Conservation (phyloP, 495 filamentous ascomycete genomes). For the Podospora pseudocomata region DNA sequence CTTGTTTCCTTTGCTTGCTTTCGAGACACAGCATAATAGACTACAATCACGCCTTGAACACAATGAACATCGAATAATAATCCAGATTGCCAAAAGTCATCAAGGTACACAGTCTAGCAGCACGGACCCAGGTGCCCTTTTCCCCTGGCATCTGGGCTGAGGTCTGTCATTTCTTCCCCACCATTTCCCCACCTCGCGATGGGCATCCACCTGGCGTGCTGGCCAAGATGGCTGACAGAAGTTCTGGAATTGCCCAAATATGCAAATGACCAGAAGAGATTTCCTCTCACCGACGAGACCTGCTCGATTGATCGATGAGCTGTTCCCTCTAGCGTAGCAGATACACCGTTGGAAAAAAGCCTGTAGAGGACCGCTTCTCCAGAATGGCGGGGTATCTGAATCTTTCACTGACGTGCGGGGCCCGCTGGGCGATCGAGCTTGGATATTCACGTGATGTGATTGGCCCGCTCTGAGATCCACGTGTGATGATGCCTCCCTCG, state of each 20-base stretch:
- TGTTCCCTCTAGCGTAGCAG: not conserved
- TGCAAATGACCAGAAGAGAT: conserved; percentile 18
- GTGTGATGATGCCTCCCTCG: not conserved
- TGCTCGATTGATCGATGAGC: not conserved
- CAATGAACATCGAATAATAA: not conserved
- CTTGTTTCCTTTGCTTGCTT: not conserved
- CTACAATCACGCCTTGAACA: not conserved
- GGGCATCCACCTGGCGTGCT: conserved; percentile 1
- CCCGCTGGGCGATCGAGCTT: not conserved
- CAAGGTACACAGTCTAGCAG: conserved; percentile 7
- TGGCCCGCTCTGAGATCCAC: not conserved
- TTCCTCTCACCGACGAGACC: not conserved
- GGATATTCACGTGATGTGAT: not conserved
- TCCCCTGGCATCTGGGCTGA: not conserved
- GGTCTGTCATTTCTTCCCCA: not conserved
- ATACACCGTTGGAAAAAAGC: not conserved
- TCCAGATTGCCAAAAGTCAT: not conserved
- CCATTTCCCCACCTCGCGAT: conserved; percentile 11
- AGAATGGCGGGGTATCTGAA: not conserved
- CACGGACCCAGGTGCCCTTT: conserved; percentile 8
- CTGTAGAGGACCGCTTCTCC: not conserved
- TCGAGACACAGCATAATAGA: not conserved
- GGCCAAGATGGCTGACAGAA: not conserved
- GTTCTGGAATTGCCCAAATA: conserved; percentile 14
- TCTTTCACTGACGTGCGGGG: not conserved